Evolutionary conservation across 495 filamentous ascomycete species (phyloP), one percentile per base, ranked within the genome.

Genomic region (Aspergillus avenaceus): DNA sequence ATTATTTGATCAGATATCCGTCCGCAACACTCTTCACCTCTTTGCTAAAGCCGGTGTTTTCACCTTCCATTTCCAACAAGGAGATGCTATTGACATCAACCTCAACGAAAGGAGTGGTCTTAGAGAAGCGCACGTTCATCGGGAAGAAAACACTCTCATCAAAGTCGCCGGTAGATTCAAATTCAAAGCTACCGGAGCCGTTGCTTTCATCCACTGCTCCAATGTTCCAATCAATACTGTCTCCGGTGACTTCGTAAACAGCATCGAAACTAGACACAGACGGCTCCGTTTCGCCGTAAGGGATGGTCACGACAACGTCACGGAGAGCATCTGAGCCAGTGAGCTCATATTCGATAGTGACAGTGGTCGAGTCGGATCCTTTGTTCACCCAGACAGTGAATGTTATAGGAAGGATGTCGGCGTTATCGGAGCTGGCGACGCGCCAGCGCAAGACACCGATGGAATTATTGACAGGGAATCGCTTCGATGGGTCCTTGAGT

Each of bases 351-450:
- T 97, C 92, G 7, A 97, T 80, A 0, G 91, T 97, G 56, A 97
- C 77, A 28, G 84, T 90, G 61, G 83, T 91, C 42, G 85, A 87
- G 29, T 85, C 84, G 11, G 84, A 79, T 41, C 86, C 85, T 74
- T 88, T 88, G 64, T 95, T 95, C 28, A 93, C 86, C 92, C 92
- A 97, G 16, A 96, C 92, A 8, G 88, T 96, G 63, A 97, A 96
- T 22, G 84, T 90, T 56, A 97, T 90, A 24, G 92, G 92, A 8
- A 81, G 75, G 28, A 91, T 76, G 8, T 83, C 83, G 52, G 81
- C 80, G 28, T 85, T 80, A 52, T 91, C 89, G 50, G 86, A 85
- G 50, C 84, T 83, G 4, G 85, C 78, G 16, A 84, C 82, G 46
- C 89, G 84, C 92, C 92, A 97, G 55, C 90, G 82, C 53, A 97